phyloP scores from a whole-genome alignment of 2,329 filamentous ascomycete genomes.

The Pseudogymnoascus sp. region DNA sequence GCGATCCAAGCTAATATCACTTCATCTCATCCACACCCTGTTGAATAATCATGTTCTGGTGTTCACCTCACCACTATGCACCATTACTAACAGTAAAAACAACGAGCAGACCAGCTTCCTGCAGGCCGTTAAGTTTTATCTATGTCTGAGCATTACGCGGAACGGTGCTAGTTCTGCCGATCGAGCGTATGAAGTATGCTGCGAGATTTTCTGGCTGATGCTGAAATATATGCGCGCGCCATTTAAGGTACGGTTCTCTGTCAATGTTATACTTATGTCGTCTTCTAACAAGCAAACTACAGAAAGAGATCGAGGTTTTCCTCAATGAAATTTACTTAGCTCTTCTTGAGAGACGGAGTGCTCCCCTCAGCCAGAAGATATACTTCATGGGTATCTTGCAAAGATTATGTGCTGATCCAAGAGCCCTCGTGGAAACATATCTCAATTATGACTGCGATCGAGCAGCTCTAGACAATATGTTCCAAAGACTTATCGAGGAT shows the following conservation, averaged over 20 bases:
- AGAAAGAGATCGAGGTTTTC: conserved; percentile 97
- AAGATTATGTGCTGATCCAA: conserved; percentile 74
- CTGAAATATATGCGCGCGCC: conserved; percentile 85
- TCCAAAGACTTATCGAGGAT: conserved; percentile 90
- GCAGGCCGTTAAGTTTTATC: conserved; percentile 92
- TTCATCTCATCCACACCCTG: conserved; percentile 91
- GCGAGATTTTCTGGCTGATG: conserved; percentile 98
- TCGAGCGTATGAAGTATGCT: conserved; percentile 87
- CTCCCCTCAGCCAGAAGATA: conserved; percentile 83
- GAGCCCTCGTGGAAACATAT: conserved; percentile 88
- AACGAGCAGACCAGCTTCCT: conserved; percentile 85
- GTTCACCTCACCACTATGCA: conserved; percentile 85
- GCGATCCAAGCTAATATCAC: conserved; percentile 90
- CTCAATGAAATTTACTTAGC: conserved; percentile 94
- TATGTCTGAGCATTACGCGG: conserved; percentile 87
- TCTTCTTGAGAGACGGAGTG: conserved; percentile 78
- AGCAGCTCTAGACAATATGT: conserved; percentile 89
- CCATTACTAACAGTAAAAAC: conserved; percentile 82
- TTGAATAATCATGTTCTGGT: conserved; percentile 88
- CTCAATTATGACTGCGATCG: conserved; percentile 97
- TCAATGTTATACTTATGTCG: not conserved
- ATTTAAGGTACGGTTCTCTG: conserved; percentile 60
- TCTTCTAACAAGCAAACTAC: conserved; percentile 14
- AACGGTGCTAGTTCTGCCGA: conserved; percentile 93
- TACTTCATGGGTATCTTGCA: conserved; percentile 83